Base-by-base conservation (phyloP, 768 basidiomycete species). In the Auricularia heimuer region DNA sequence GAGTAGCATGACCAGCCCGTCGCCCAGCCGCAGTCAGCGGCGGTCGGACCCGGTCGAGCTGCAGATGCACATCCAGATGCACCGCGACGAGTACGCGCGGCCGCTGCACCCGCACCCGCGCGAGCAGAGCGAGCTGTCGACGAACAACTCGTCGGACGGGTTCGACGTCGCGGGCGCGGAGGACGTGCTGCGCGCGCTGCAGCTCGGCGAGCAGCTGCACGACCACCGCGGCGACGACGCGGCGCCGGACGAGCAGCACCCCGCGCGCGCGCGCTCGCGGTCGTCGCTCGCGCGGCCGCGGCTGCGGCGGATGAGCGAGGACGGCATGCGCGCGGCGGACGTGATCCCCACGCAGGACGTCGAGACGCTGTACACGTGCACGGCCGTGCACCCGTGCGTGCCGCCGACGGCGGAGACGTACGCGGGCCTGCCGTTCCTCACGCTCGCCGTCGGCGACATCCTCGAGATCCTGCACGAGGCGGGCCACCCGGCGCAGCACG, bases 371-470 rank as follows among this genome's bases (percentile, higher is more conserved):
- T 92, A 92, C 72, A 71, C 81, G 3, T 91, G 89, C 67, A 79
- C 80, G 33, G 89, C 86, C 10, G 79, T 90, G 33, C 88, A 89
- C 67, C 80, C 83, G 10, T 90, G 88, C 73, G 75, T 79, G 14
- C 89, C 88, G 3, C 88, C 88, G 0, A 70, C 75, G 0, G 80
- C 82, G 8, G 85, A 87, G 10, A 78, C 83, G 24, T 92, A 92
- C 70, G 86, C 85, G 68, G 83, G 81, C 58, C 83, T 87, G 71
- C 89, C 89, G 14, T 92, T 93, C 80, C 90, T 92, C 73, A 82
- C 78, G 12, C 78, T 93, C n/a, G 73, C 75, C 37, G 79, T 83
- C 37, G 85, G 83, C 3, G 85, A 88, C 42, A 70, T 85, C 42
- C 86, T 85, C 61, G 83, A 86, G 45, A 84, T 93, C 6, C 73